A percentile compares a stretch with the other conserved stretches of the same genome.
phyloP scores from a whole-genome alignment of 345 rosid species.

The Brassica nigra region DNA sequence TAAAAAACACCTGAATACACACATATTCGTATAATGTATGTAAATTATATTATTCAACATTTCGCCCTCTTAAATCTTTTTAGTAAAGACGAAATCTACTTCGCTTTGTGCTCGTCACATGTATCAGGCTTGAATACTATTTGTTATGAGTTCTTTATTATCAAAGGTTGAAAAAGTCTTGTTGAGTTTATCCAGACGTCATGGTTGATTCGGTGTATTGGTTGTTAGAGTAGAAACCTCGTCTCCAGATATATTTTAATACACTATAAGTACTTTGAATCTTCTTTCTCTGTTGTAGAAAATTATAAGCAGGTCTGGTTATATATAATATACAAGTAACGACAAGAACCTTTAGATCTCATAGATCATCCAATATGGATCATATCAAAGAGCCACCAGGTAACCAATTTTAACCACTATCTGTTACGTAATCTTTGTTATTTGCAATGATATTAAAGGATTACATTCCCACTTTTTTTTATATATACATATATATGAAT shows the following conservation, averaged over 20 bases:
- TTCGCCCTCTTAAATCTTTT: background rate
- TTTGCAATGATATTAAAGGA: background rate
- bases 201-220: background rate
- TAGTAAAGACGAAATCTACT: background rate
- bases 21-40: background rate
- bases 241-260: background rate
- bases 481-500: background rate
- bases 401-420: constrained; percentile 10
- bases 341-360: background rate
- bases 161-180: constrained; percentile 28
- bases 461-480: background rate
- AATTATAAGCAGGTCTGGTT: constrained; percentile 10
- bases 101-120: constrained; percentile 1
- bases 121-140: background rate
- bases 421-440: background rate
- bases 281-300: background rate
- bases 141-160: background rate
- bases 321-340: constrained; percentile 16
- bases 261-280: background rate
- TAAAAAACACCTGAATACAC: background rate
- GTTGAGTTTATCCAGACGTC: background rate
- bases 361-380: constrained; percentile 14
- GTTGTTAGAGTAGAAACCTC: background rate
- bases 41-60: background rate
- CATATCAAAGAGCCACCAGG: constrained; percentile 32